Evolutionary conservation across 1,284 basidiomycete species (phyloP), one percentile per base, ranked within the genome.

Genomic region (Naganishia cerealis): DNA sequence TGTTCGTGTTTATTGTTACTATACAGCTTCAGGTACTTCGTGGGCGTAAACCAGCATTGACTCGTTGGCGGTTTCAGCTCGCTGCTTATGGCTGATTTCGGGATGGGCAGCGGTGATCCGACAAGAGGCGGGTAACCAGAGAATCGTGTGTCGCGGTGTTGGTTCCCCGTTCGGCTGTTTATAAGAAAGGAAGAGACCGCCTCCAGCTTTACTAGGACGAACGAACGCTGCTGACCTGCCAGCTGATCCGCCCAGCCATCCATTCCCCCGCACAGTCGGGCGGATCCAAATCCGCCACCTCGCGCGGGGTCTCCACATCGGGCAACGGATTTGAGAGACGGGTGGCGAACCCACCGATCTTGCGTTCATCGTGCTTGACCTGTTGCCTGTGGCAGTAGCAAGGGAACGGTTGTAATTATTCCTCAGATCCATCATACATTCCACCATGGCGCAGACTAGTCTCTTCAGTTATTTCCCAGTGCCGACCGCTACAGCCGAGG

Each of bases 381-480:
- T 55, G 18, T 13, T 36, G 15, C n/a, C 24, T 13, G 52, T 18
- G 24, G 21, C 12, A 33, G 54, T 33, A 33, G 29, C 3, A 10
- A 33, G 6, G 29, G n/a, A 50, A 21, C n/a, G 13, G 24, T 9
- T 50, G 21, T 1, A 1, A 21, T 50, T 8, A 3, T 9, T 24
- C 46, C n/a, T 13, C 46, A 16, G 15, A 46, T 8, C 13, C 40
- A 15, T 0, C 15, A n/a, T 16, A 8, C 16, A 26, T 24, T 58
- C 40, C 9, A 13, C 29, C 13, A 61, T 61, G 58, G 24, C 29
- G 21, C 61, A 63, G 15, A 40, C 61, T 13, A 54, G n/a, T n/a
- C 39, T 63, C 21, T 38, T 54, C 13, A 40, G 54, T 6, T 63
- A 39, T 40, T 63, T 63, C 38, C 38, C 61, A 15, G 39, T 26